These are phyloP conservation scores for Geosmithia morbida DNA, from an alignment of 2,329 filamentous ascomycete genomes.

Conservation along the genomic window DNA sequence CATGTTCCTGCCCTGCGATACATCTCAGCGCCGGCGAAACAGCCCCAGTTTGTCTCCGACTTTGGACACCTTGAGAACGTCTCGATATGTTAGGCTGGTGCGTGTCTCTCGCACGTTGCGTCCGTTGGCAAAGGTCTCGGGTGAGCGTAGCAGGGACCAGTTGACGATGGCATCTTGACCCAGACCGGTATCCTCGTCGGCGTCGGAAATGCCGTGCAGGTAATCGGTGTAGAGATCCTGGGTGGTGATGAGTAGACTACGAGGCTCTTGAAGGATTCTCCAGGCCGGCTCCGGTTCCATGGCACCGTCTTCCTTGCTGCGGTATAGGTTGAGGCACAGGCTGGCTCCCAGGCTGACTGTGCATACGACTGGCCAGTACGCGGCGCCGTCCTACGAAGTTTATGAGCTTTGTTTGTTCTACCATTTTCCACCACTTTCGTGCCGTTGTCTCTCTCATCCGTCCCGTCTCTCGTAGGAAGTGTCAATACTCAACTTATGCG, in stretches of 20 bases:
- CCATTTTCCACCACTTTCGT: background rate
- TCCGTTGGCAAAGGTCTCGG: conserved; percentile 30
- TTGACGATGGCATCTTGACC: conserved; percentile 50
- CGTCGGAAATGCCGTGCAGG: conserved; percentile 60
- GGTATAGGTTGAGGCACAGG: conserved; percentile 65
- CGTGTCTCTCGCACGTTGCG: conserved; percentile 43
- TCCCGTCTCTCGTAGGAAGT: background rate
- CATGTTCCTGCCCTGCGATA: background rate
- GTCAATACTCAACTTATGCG: conserved; percentile 51
- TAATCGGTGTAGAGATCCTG: conserved; percentile 53
- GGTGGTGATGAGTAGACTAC: conserved; percentile 65
- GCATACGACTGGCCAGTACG: conserved; percentile 79
- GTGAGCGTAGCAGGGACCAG: conserved; percentile 50
- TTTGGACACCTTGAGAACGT: conserved; percentile 72
- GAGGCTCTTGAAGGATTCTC: conserved; percentile 66
- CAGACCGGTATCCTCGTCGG: conserved; percentile 52
- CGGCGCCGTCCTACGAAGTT: conserved; percentile 50
- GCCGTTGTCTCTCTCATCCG: conserved; percentile 1
- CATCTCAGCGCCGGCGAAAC: conserved; percentile 21
- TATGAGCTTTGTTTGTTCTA: conserved; percentile 15
- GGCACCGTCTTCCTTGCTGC: conserved; percentile 45
- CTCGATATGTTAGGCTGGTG: conserved; percentile 67
- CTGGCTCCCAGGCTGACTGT: conserved; percentile 74
- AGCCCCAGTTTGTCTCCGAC: conserved; percentile 53
- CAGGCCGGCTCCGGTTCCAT: conserved; percentile 33